These are phyloP conservation scores for Coniochaeta ligniaria DNA, from an alignment of 2,329 filamentous ascomycete genomes.

Conservation along the genomic window DNA sequence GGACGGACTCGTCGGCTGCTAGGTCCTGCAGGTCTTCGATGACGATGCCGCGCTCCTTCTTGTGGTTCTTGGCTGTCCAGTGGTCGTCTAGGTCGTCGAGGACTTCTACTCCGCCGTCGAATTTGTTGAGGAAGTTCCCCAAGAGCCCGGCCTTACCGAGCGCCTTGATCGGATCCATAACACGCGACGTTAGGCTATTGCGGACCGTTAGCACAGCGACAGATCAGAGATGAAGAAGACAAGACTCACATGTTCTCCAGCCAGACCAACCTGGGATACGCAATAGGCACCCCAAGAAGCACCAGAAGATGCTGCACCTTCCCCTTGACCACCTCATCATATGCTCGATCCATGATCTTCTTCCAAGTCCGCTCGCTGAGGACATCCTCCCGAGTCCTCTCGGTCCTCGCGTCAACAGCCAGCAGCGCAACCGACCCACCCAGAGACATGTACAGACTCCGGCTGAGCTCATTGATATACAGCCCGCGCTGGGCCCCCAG, in stretches of 20 bases:
- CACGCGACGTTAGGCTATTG: conserved; percentile 67
- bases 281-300: conserved; percentile 74
- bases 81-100: conserved; percentile 91
- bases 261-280: conserved; percentile 72
- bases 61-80: conserved; percentile 95
- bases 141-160: conserved; percentile 76
- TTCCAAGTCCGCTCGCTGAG: conserved; percentile 77
- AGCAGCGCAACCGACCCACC: conserved; percentile 75
- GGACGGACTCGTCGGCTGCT: conserved; percentile 84
- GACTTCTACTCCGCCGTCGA: conserved; percentile 87
- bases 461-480: conserved; percentile 81
- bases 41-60: conserved; percentile 77
- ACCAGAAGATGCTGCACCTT: conserved; percentile 88
- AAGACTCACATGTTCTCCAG: conserved; percentile 58
- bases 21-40: conserved; percentile 90
- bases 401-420: conserved; percentile 85
- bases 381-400: conserved; percentile 77
- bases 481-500: conserved; percentile 74
- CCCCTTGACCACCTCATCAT: conserved; percentile 73
- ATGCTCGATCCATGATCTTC: conserved; percentile 77
- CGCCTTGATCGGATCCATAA: conserved; percentile 86
- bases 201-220: conserved; percentile 6
- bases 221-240: background rate
- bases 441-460: conserved; percentile 78
- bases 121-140: conserved; percentile 75